Conservation (phyloP, 2,329 filamentous ascomycete genomes). For the Mariannaea elegans region DNA sequence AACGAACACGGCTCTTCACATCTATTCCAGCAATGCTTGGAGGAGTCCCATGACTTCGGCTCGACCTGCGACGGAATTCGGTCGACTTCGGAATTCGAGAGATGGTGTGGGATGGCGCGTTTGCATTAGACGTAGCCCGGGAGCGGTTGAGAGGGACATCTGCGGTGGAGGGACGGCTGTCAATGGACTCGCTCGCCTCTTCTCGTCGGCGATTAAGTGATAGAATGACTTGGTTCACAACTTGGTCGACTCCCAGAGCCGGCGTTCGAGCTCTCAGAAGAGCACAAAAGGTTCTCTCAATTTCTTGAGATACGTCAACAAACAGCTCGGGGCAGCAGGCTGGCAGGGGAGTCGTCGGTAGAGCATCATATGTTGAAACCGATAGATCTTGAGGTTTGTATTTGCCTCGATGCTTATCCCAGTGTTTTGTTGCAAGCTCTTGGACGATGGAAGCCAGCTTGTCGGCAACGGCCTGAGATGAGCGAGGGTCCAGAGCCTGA, state of each 20-base stretch:
- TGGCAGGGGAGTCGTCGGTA: slow-evolving; percentile 44
- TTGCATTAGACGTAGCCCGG: slow-evolving; percentile 27
- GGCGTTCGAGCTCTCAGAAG: slow-evolving; percentile 53
- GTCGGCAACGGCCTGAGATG: slow-evolving; percentile 23
- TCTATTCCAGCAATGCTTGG: slow-evolving; percentile 26
- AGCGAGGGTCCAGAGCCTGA: slow-evolving; percentile 3
- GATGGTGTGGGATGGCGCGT: slow-evolving; percentile 25
- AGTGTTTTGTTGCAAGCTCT: slow-evolving; percentile 56
- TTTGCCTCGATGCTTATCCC: slow-evolving; percentile 55
- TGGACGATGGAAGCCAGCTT: slow-evolving; percentile 48
- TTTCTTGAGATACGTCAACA: slow-evolving; percentile 56
- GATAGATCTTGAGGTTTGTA: slow-evolving; percentile 44
- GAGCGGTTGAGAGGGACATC: slow-evolving; percentile 27
- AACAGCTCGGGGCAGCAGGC: slow-evolving; percentile 60
- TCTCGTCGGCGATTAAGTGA: slow-evolving; percentile 36
- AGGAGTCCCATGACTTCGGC: slow-evolving; percentile 13
- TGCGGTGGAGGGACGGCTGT: slow-evolving; percentile 24
- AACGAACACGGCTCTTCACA: slow-evolving; percentile 24
- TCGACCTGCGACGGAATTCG: slow-evolving; percentile 27
- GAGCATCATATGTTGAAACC: slow-evolving; percentile 39
- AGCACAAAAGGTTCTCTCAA: slow-evolving; percentile 60
- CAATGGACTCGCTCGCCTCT: slow-evolving; percentile 25
- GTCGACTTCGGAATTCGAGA: slow-evolving; percentile 34
- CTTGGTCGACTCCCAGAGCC: slow-evolving; percentile 53
- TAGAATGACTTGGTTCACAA: slow-evolving; percentile 57